Evolutionary conservation across 2,329 filamentous ascomycete genomes (phyloP), one percentile per base, ranked within the genome.

Genomic region (Sclerotinia glacialis): DNA sequence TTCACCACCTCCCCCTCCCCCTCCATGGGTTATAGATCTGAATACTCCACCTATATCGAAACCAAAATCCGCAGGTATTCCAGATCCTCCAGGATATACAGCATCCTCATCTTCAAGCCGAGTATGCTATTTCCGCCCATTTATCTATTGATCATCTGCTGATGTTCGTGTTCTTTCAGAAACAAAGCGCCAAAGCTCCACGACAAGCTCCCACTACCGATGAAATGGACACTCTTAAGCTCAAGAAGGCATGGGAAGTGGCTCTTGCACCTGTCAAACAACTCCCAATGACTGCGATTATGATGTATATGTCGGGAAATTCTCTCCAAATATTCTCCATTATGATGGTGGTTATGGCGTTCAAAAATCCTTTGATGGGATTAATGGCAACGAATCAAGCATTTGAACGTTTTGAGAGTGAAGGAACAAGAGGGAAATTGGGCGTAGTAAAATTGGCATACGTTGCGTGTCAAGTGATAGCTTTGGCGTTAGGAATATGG

Each of bases 241-340:
- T 99, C 74, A 99, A 99, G 81, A 99, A 99, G 79, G 95, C 95
- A 0, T 99, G 95, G 95, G 95, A 99, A 79, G 86, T 99, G 54
- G 94, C 95, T 52, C 86, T 99, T 58, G 94, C 90, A 2, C 95
- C 95, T 0, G 89, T 95, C 69, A 99, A 99, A 82, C 89, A 90
- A 77, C 83, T 99, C 56, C 95, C 95, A 67, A 99, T 99, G 95
- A 98, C 96, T 67, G 93, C 89, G 70, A 94, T 99, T 78, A 97
- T 97, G 89, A 98, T 98, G 93, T 99, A 99, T 85, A 99, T 99
- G 95, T 96, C 94, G 42, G 95, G 95, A 75, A 99, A 98, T 81
- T 93, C 92, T 69, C 86, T 99, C 56, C 95, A 99, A 78, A 98
- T 99, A 72, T 99, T 99, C 83, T 96, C 91, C 79, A 98, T 99